Base-by-base conservation (phyloP, 75 land plant species). In the Isoetes taiwanensis region DNA sequence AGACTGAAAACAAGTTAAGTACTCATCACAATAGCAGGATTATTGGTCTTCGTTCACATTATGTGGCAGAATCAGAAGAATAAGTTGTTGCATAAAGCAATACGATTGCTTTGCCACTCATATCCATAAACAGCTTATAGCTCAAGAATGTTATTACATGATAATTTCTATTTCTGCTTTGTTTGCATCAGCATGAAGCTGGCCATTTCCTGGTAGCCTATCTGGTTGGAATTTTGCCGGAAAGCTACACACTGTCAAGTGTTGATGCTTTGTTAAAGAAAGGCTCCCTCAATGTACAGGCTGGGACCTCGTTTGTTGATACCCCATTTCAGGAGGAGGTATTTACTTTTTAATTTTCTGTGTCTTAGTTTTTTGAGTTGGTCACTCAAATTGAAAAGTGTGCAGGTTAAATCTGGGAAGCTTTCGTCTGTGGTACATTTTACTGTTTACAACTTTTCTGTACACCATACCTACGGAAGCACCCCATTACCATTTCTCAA, bases 191-290 rank as follows among this genome's bases (percentile, higher is more conserved):
- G 81, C 97, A 90, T 70, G 97, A 90, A 65, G 87, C 97, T 42
- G 97, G 97, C 10, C 97, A 90, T 69, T 90, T 90, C 65, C 54
- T 90, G 41, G 76, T 90, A 20, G 94, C 97, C 16, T 86, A 86
- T 64, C 59, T 90, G 73, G 63, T 86, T 17, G 97, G 97, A 1
- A 63, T 90, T 50, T 80, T 90, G 39, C 93, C 97, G 5, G 82
- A 64, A 57, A 77, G 78, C 57, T 90, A 86, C 58, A 83, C 84
- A 19, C 53, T 86, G 25, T 58, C 97, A 33, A 86, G 85, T 34
- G 63, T 86, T 19, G 93, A 90, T 41, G 83, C 97, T 24, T 68
- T 83, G 25, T 57, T 54, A 61, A 80, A 76, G 60, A 72, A 76
- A 65, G 82, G 93, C 33, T 78, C 94, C 12, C 71, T 83, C 12